Evolutionary conservation across 257 asterid genomes (phyloP), one percentile per base, ranked within the genome.

Genomic region (Ophiorrhiza pumila): DNA sequence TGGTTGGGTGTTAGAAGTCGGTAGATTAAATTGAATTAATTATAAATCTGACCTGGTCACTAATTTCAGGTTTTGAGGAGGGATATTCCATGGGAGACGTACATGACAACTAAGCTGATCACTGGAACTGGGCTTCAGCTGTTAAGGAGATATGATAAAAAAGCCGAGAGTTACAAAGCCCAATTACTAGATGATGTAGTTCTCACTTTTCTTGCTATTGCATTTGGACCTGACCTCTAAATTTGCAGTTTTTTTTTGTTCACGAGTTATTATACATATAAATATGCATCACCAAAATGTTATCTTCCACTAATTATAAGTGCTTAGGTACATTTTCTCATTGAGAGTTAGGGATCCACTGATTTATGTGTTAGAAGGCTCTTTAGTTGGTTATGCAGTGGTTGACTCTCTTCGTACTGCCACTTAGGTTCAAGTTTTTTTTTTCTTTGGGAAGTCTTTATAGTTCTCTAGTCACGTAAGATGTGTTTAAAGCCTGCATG

Each of bases 41-140:
- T 39, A 29, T 35, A 15, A 14, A 20, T 53, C 53, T 56, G 59
- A 34, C 70, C n/a, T 76, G 53, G 46, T 67, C 72, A 45, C 60
- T 62, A 56, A 69, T 46, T 74, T 74, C 81, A 92, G 97, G 90
- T 92, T 65, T 82, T 92, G 83, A 77, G 83, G 85, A 87, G 96
- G 84, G 96, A 94, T 81, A 94, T 94, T 69, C 97, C 93, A 56
- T 94, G 99, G 99, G 97, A 94, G 77, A 88, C 95, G 43, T 91
- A 94, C 83, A 84, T 90, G 91, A 85, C 96, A 60, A 88, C 95
- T 45, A 91, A 94, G 87, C 80, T 91, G 87, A 91, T 94, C 46
- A 78, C 90, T 3, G 97, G 95, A 61, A 88, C 97, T 18, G 93
- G 89, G 65, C 91, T 94, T 78, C 96, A 94, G 86, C 88, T 94